These are phyloP conservation scores for Ogataea paraovalis DNA, from an alignment of 805 yeast species.

Conservation along the genomic window DNA sequence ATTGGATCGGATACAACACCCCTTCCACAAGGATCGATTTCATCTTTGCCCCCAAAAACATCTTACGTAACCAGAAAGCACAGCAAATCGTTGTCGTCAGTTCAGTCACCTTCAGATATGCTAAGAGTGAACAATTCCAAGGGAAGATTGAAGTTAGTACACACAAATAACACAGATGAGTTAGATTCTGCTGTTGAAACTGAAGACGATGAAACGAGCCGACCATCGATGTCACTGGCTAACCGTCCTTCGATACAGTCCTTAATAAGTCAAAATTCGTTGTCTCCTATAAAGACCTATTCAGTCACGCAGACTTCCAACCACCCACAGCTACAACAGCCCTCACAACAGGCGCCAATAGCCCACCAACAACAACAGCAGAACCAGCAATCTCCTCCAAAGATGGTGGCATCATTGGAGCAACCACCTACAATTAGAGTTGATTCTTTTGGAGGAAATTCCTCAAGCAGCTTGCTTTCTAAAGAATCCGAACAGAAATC, in stretches of 20 bases:
- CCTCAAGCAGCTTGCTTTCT: not conserved
- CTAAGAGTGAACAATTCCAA: slow-evolving; percentile 27
- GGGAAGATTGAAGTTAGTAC: slow-evolving; percentile 5
- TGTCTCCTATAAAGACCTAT: not conserved
- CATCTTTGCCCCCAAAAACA: slow-evolving; percentile 14
- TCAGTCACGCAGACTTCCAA: slow-evolving; percentile 4
- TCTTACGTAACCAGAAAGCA: slow-evolving; percentile 27
- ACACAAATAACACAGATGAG: slow-evolving; percentile 20
- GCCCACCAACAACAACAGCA: too few species aligned
- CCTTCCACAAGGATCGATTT: slow-evolving; percentile 1
- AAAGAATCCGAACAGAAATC: not conserved
- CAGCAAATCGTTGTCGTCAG: slow-evolving; percentile 42
- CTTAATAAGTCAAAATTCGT: slow-evolving; percentile 4
- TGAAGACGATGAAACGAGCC: slow-evolving; percentile 15
- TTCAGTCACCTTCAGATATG: slow-evolving; percentile 39
- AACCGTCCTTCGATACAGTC: slow-evolving; percentile 3
- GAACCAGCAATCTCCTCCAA: not conserved
- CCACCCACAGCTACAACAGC: slow-evolving; percentile 1
- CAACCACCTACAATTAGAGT: slow-evolving; percentile 13
- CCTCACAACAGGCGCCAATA: too few species aligned
- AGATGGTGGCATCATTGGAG: slow-evolving; percentile 6
- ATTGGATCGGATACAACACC: too few species aligned
- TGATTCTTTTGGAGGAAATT: slow-evolving; percentile 4
- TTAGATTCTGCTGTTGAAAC: slow-evolving; percentile 23
- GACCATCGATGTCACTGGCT: not conserved